phyloP scores from a whole-genome alignment of 2,329 filamentous ascomycete genomes.

The Clonostachys chloroleuca region DNA sequence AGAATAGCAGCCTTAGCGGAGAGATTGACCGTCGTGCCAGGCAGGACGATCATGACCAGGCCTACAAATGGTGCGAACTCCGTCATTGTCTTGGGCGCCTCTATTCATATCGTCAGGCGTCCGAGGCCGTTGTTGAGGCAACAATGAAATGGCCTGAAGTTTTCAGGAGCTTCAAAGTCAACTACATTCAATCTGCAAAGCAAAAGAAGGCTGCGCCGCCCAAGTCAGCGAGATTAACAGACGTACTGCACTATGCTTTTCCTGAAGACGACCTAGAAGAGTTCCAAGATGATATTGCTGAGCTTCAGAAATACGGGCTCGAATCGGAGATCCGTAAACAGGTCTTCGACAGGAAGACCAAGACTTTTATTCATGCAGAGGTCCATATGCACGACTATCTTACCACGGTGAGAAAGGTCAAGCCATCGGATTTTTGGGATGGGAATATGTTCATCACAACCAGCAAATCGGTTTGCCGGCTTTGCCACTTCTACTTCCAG shows the following conservation, averaged over 20 bases:
- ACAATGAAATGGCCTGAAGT: slow-evolving; percentile 10
- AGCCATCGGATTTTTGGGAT: slow-evolving; percentile 14
- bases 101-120: slow-evolving; percentile 12
- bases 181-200: slow-evolving; percentile 10
- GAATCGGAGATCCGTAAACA: slow-evolving; percentile 7
- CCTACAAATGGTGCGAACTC: slow-evolving; percentile 10
- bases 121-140: slow-evolving; percentile 6
- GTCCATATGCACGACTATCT: slow-evolving; percentile 15
- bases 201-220: background rate
- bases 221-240: slow-evolving; percentile 1
- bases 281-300: slow-evolving; percentile 2
- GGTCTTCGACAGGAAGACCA: slow-evolving; percentile 7
- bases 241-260: background rate
- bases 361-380: slow-evolving; percentile 22
- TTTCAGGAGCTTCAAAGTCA: slow-evolving; percentile 16
- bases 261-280: slow-evolving; percentile 1
- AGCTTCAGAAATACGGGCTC: slow-evolving; percentile 9
- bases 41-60: slow-evolving; percentile 2
- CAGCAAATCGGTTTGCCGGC: slow-evolving; percentile 26
- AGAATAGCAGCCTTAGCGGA: background rate
- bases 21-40: slow-evolving; percentile 2
- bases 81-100: slow-evolving; percentile 14
- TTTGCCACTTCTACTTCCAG: slow-evolving; percentile 26
- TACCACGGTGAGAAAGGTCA: background rate
- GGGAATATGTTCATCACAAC: slow-evolving; percentile 21